Evolutionary conservation across 148 eudicot genomes (phyloP).

Genomic region (Camellia japonica): DNA sequence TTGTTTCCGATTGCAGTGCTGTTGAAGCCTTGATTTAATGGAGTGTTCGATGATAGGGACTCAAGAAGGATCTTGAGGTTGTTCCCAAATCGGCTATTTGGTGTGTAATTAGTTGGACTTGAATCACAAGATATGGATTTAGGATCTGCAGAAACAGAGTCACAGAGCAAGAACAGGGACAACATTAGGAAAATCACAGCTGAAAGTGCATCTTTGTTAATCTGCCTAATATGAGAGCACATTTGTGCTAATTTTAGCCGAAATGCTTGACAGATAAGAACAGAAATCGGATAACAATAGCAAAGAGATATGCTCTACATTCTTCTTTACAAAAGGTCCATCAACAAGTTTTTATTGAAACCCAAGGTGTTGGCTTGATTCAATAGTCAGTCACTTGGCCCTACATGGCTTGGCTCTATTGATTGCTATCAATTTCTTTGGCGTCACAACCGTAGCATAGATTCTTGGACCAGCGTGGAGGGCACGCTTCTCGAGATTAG

Average conservation of each 20-base stretch:
- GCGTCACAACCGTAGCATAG: too few relatives aligned
- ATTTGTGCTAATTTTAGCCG: background rate
- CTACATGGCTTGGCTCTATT: too few relatives aligned
- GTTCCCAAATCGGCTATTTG: conserved; percentile 19
- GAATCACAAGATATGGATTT: background rate
- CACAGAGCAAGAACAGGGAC: background rate
- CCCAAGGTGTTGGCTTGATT: too few relatives aligned
- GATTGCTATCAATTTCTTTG: too few relatives aligned
- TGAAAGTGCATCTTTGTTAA: background rate
- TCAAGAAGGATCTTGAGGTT: conserved; percentile 24
- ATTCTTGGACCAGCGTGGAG: too few relatives aligned
- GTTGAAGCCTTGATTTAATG: conserved; percentile 15
- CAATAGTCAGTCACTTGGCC: too few relatives aligned
- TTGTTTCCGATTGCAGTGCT: conserved; percentile 16
- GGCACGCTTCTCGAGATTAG: too few relatives aligned
- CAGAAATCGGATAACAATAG: background rate
- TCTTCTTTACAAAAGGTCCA: background rate
- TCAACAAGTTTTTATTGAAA: background rate
- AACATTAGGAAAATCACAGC: background rate
- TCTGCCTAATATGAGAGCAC: background rate
- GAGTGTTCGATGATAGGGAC: conserved; percentile 16
- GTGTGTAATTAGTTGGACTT: conserved; percentile 7
- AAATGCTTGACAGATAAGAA: background rate
- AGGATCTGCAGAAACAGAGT: conserved; percentile 16
- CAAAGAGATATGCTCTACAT: background rate